Percentiles rank a stretch among this genome's conserved stretches.
phyloP scores from a whole-genome alignment of 768 basidiomycete genomes.

The Kwoniella newhampshirensis region DNA sequence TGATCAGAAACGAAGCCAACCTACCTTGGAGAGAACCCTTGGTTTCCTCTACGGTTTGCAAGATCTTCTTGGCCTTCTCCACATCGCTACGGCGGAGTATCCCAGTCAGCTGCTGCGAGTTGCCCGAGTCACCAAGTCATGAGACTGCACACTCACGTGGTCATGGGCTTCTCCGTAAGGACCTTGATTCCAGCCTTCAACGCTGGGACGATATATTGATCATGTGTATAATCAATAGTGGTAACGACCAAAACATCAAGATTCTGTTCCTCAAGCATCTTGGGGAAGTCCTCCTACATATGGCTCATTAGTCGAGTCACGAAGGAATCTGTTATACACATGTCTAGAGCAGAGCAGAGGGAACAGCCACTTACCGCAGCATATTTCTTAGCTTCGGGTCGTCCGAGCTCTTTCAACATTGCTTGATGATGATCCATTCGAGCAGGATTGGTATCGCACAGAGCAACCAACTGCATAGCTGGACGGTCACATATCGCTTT shows the following conservation, averaged over 20 bases:
- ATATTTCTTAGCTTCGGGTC: conserved; percentile 41
- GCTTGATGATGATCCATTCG: conserved; percentile 58
- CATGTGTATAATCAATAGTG: conserved; percentile 59
- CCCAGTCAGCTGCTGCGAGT: not conserved
- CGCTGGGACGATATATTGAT: conserved; percentile 58
- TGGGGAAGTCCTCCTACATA: conserved; percentile 55
- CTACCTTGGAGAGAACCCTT: conserved; percentile 49
- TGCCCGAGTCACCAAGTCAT: not conserved
- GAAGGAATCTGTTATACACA: no score
- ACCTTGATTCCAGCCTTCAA: conserved; percentile 52
- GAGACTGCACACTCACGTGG: conserved; percentile 55
- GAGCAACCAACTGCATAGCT: conserved; percentile 55
- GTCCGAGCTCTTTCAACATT: conserved; percentile 55
- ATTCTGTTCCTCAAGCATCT: conserved; percentile 58
- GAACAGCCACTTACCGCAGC: conserved; percentile 23
- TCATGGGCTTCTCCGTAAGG: conserved; percentile 63
- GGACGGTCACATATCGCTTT: conserved; percentile 58
- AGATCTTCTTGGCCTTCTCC: conserved; percentile 58
- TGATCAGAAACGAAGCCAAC: conserved; percentile 42
- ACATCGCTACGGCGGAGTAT: conserved; percentile 44
- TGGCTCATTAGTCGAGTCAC: conserved; percentile 16
- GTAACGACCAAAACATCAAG: conserved; percentile 60
- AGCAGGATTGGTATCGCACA: conserved; percentile 59
- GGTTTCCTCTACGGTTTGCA: conserved; percentile 57
- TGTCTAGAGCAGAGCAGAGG: not conserved